These are phyloP conservation scores for Lasiosphaeriaceae sp. DNA, from an alignment of 495 filamentous ascomycete genomes.

Conservation along the genomic window DNA sequence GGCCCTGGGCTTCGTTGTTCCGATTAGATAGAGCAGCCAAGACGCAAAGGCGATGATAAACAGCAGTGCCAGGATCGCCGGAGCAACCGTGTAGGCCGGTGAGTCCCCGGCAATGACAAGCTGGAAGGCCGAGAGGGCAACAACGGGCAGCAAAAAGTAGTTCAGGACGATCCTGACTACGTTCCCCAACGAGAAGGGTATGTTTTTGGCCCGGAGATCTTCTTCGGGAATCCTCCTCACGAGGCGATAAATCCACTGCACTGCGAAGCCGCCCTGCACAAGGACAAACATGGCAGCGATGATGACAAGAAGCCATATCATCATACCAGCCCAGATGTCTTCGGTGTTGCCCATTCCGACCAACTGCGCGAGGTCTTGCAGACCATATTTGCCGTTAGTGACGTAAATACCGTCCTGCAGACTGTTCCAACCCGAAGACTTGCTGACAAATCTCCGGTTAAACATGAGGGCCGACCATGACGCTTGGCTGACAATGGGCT, in stretches of 20 bases:
- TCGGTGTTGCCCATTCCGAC: slow-evolving; percentile 72
- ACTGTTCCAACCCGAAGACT: slow-evolving; percentile 56
- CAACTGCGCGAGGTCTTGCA: slow-evolving; percentile 73
- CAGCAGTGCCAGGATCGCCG: slow-evolving; percentile 71
- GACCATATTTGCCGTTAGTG: slow-evolving; percentile 65
- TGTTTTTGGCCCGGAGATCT: slow-evolving; percentile 84
- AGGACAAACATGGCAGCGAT: slow-evolving; percentile 63
- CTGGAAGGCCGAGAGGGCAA: slow-evolving; percentile 85
- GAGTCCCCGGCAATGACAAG: slow-evolving; percentile 69
- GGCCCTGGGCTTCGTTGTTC: slow-evolving; percentile 72
- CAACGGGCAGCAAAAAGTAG: slow-evolving; percentile 82
- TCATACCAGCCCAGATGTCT: slow-evolving; percentile 93
- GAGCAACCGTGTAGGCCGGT: slow-evolving; percentile 61
- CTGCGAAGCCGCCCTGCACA: slow-evolving; percentile 70
- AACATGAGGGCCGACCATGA: slow-evolving; percentile 91
- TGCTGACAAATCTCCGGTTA: slow-evolving; percentile 80
- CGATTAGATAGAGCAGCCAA: slow-evolving; percentile 79
- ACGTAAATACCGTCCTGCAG: slow-evolving; percentile 84
- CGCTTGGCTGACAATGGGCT: slow-evolving; percentile 80
- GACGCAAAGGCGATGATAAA: slow-evolving; percentile 64
- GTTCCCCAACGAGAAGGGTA: slow-evolving; percentile 88
- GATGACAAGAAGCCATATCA: slow-evolving; percentile 77
- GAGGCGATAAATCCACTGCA: slow-evolving; percentile 69
- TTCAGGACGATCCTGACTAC: slow-evolving; percentile 86
- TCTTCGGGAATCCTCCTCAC: slow-evolving; percentile 71